Conservation (phyloP, 768 basidiomycete species). For the Podaxis mareebaensis region DNA sequence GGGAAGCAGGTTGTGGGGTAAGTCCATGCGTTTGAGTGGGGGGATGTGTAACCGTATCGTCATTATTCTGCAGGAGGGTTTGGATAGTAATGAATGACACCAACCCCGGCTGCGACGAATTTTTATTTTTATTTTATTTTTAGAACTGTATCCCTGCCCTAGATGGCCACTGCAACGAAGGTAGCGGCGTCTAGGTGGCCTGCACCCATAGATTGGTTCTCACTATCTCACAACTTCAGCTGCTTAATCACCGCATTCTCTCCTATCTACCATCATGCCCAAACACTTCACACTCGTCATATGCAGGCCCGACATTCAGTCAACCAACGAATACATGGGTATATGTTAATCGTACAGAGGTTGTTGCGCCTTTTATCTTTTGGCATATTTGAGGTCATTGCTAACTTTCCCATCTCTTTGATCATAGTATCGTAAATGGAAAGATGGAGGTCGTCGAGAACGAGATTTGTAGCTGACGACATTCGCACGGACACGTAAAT, state of each 20-base stretch:
- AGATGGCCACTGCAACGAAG: too few species aligned
- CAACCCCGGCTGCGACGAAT: too few species aligned
- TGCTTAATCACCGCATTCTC: constrained; percentile 11
- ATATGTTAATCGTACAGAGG: constrained; percentile 67
- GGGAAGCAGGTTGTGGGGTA: too few species aligned
- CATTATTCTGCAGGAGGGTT: too few species aligned
- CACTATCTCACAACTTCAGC: neutral
- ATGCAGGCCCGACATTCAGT: constrained; percentile 75
- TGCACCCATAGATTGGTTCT: neutral
- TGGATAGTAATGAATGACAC: too few species aligned
- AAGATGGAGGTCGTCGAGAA: constrained; percentile 60
- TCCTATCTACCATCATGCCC: constrained; percentile 33
- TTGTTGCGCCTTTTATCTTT: constrained; percentile 30
- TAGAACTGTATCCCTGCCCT: too few species aligned
- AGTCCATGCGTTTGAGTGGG: too few species aligned
- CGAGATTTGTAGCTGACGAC: constrained; percentile 19
- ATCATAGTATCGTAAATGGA: constrained; percentile 74
- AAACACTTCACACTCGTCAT: constrained; percentile 65
- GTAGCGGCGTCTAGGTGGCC: too few species aligned
- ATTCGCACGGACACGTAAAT: constrained; percentile 64
- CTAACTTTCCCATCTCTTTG: constrained; percentile 13
- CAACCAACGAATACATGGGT: constrained; percentile 70
- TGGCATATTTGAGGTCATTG: constrained; percentile 6
- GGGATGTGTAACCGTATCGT: too few species aligned
- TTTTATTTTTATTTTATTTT: too few species aligned